A percentile compares a stretch with the other conserved stretches of the same genome.
These are phyloP conservation scores for Diospyros lotus DNA, from an alignment of 148 eudicot species.

Conservation along the genomic window DNA sequence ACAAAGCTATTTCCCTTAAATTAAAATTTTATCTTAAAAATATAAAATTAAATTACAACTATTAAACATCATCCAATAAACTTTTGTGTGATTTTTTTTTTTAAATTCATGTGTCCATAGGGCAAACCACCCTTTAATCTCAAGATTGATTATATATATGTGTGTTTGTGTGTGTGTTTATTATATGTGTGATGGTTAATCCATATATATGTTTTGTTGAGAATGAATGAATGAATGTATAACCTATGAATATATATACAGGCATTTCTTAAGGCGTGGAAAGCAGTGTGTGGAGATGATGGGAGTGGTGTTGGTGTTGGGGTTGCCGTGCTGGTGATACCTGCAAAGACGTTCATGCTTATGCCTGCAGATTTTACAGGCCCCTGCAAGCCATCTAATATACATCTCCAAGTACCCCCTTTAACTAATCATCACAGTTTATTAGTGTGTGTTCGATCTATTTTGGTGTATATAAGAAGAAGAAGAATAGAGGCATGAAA, in stretches of 20 bases:
- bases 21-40: too few relatives aligned
- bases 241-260: constrained; percentile 6
- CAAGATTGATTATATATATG: too few relatives aligned
- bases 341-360: constrained; percentile 33
- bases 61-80: too few relatives aligned
- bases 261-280: constrained; percentile 53
- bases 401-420: constrained; percentile 28
- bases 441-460: too few relatives aligned
- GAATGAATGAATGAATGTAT: neutral
- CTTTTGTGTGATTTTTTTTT: too few relatives aligned
- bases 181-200: neutral
- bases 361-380: constrained; percentile 38
- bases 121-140: too few relatives aligned
- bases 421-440: too few relatives aligned
- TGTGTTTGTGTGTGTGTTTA: neutral
- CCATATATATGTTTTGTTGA: neutral
- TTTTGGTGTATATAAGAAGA: too few relatives aligned
- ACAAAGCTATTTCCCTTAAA: too few relatives aligned
- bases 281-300: constrained; percentile 27
- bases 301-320: neutral
- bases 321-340: constrained; percentile 19
- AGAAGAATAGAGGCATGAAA: too few relatives aligned
- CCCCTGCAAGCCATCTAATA: constrained; percentile 43
- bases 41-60: too few relatives aligned
- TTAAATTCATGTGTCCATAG: too few relatives aligned